phyloP scores from a whole-genome alignment of 441 rosid genomes.

The Capsella rubella region DNA sequence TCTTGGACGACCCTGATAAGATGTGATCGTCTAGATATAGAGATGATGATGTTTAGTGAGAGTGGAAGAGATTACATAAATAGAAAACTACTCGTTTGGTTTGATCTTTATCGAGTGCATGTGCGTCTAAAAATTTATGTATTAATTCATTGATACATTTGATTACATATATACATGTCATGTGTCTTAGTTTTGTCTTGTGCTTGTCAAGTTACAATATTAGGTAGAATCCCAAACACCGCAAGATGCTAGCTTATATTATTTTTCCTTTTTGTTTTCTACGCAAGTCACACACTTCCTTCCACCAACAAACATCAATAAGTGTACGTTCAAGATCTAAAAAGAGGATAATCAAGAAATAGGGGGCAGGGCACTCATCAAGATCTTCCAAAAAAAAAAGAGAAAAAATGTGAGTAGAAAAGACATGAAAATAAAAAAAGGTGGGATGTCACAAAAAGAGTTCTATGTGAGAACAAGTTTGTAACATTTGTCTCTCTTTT shows the following conservation, averaged over 20 bases:
- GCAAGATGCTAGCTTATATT: not conserved
- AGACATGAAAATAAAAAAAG: slow-evolving; percentile 1
- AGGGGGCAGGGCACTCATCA: slow-evolving; percentile 20
- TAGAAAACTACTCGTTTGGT: no score
- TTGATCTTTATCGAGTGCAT: no score
- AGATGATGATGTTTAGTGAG: not conserved
- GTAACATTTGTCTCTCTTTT: slow-evolving; percentile 17
- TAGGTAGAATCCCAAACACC: not conserved
- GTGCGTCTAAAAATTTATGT: no score
- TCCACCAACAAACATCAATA: slow-evolving; percentile 39
- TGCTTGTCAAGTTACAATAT: not conserved
- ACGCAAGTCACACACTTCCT: slow-evolving; percentile 12
- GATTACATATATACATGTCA: no score
- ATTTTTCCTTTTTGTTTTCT: slow-evolving; percentile 9
- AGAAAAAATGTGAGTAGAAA: not conserved
- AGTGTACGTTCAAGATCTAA: slow-evolving; percentile 23
- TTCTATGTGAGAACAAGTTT: slow-evolving; percentile 29
- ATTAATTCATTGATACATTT: no score
- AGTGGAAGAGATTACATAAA: no score
- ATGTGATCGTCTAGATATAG: not conserved
- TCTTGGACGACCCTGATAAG: not conserved
- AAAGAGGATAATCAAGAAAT: no score
- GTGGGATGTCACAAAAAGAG: slow-evolving; percentile 25
- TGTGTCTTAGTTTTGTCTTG: not conserved
- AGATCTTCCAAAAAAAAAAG: slow-evolving; percentile 13